Evolutionary conservation across 441 rosid genomes (phyloP).

Genomic region (Bruguiera hainesii): DNA sequence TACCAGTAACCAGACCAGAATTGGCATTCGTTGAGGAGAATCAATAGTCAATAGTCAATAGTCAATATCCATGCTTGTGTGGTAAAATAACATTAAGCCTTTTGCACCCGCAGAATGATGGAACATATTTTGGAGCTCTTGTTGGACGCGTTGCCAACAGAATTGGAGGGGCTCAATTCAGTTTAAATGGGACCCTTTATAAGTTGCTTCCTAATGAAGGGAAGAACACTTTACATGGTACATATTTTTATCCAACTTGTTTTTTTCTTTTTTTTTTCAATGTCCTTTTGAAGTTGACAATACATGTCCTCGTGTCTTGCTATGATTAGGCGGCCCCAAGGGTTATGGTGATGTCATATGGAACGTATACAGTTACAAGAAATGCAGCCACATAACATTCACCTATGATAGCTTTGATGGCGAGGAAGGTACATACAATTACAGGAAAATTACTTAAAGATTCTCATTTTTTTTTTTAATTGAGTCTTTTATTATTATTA

Average conservation of each 20-base stretch:
- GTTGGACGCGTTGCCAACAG: slow-evolving; percentile 69
- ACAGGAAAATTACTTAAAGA: no score
- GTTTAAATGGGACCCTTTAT: slow-evolving; percentile 39
- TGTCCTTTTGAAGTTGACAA: no score
- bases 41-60: no score
- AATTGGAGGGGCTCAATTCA: slow-evolving; percentile 48
- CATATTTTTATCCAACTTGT: no score
- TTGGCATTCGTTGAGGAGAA: no score
- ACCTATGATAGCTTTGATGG: slow-evolving; percentile 54
- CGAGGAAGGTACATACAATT: slow-evolving; percentile 45
- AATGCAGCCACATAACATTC: slow-evolving; percentile 50
- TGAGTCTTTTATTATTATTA: no score
- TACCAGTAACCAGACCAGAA: no score
- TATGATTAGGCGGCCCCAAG: slow-evolving; percentile 49
- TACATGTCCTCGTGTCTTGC: no score
- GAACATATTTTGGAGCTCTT: slow-evolving; percentile 62
- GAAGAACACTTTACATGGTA: slow-evolving; percentile 64
- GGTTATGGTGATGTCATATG: slow-evolving; percentile 63
- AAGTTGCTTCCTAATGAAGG: slow-evolving; percentile 51
- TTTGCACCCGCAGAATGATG: slow-evolving; percentile 40
- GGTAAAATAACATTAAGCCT: no score
- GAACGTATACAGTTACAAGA: slow-evolving; percentile 36
- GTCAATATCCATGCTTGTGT: no score
- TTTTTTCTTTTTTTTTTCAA: neutral
- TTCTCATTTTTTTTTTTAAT: no score